Evolutionary conservation across 192 early-diverging fungal genomes (phyloP).

Genomic region (Coemansia sp.): DNA sequence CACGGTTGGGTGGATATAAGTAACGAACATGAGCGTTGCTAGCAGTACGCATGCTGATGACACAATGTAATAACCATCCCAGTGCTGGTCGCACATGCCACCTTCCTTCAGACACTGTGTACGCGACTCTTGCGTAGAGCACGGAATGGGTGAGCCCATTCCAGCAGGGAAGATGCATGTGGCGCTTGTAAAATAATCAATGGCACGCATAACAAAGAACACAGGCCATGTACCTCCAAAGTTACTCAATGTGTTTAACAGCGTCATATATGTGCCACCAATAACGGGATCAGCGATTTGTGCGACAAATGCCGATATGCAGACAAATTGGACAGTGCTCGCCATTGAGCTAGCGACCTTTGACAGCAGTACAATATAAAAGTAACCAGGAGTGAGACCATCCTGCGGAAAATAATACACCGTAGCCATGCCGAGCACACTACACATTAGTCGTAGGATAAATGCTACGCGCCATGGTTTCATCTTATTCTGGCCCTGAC

Average conservation of each 20-base stretch:
- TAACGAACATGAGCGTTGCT: constrained; percentile 59
- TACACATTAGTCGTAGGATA: constrained; percentile 77
- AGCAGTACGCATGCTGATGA: constrained; percentile 68
- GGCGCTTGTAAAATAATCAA: constrained; percentile 86
- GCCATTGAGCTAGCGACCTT: constrained; percentile 85
- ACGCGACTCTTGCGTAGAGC: constrained; percentile 64
- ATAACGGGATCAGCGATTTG: constrained; percentile 94
- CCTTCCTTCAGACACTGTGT: constrained; percentile 59
- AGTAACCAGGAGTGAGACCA: constrained; percentile 65
- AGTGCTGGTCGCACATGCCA: constrained; percentile 66
- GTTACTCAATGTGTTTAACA: constrained; percentile 92
- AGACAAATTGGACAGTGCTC: constrained; percentile 94
- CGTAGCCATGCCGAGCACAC: constrained; percentile 78
- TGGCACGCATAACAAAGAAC: constrained; percentile 88
- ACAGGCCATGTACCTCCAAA: constrained; percentile 97
- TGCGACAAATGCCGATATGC: constrained; percentile 92
- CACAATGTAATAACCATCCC: constrained; percentile 89
- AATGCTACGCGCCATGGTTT: constrained; percentile 93
- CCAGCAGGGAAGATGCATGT: constrained; percentile 60
- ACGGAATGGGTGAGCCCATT: constrained; percentile 54
- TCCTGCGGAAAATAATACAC: constrained; percentile 75
- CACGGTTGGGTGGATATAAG: constrained; percentile 64
- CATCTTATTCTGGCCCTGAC: constrained; percentile 77
- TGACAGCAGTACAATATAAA: constrained; percentile 72
- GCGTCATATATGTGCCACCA: constrained; percentile 86